Base-by-base conservation (phyloP, 2,329 filamentous ascomycete species). In the Hymenoscyphus repandus region DNA sequence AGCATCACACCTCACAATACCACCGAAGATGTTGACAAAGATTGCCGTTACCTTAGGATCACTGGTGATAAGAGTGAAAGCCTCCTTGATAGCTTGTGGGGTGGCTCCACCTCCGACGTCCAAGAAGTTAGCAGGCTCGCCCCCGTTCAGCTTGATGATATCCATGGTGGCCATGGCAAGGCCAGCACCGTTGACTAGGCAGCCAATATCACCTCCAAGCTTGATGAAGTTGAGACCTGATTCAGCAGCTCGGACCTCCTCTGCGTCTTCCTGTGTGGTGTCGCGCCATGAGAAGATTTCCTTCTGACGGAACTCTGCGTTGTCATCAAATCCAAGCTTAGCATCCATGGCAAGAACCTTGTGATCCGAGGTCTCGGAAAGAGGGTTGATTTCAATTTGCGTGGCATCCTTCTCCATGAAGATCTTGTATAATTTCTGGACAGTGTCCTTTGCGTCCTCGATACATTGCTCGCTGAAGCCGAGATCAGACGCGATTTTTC, bases 91-190 rank as follows among this genome's bases (percentile, higher is more conserved):
- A 65, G 93, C 93, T 61, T 91, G 86, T 32, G 93, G 91, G 54
- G 93, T 99, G 62, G 93, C 93, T 78, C 93, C 93, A 71, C 93
- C 93, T 68, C 93, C 93, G 63, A 99, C 93, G 70, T 99, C 93
- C 64, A 99, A 80, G 85, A 99, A 99, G 83, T 99, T 99, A 64
- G 93, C 93, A 57, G 93, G 93, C 68, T 83, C 78, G 58, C 93
- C 93, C 64, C 93, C 93, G 76, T 97, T 99, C 58, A 99, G 83
- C 84, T 99, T 97, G 82, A 99, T 99, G 73, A 99, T 97, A 74
- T 99, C 93, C 93, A 99, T 99, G 70, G 93, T 99, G 58, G 93
- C 93, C 93, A 99, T 99, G 74, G 93, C 93, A 62, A 99, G 87
- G 77, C 93, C 93, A 66, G 93, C 93, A 70, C 93, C 93, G 77